phyloP scores from a whole-genome alignment of 2,329 filamentous ascomycete genomes.

The Gnomoniopsis smithogilvyi region DNA sequence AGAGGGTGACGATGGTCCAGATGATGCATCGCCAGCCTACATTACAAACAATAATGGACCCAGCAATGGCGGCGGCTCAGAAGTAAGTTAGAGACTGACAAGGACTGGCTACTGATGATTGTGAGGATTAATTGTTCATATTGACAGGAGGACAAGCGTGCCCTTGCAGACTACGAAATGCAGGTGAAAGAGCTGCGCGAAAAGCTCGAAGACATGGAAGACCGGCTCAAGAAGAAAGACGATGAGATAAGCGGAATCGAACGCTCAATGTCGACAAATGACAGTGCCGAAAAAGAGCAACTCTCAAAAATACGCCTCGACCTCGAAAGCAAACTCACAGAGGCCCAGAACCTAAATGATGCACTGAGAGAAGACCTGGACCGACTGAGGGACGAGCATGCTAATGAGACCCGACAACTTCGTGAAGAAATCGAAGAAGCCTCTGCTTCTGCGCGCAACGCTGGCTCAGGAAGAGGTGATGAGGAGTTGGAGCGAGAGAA shows the following conservation, averaged over 20 bases:
- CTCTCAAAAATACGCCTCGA: slow-evolving; percentile 63
- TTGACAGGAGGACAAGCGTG: slow-evolving; percentile 61
- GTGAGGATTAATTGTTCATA: not conserved
- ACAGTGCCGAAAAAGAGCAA: slow-evolving; percentile 64
- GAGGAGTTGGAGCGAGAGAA: slow-evolving; percentile 65
- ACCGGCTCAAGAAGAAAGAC: slow-evolving; percentile 63
- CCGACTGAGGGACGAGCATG: slow-evolving; percentile 65
- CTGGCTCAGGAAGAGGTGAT: slow-evolving; percentile 32
- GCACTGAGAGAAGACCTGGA: slow-evolving; percentile 78
- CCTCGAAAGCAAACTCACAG: slow-evolving; percentile 70
- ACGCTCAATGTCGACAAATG: slow-evolving; percentile 47
- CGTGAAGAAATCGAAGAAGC: slow-evolving; percentile 60
- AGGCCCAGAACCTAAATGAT: slow-evolving; percentile 75
- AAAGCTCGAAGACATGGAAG: slow-evolving; percentile 71
- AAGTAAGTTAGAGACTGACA: slow-evolving; percentile 29
- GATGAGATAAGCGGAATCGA: slow-evolving; percentile 63
- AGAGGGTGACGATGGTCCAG: slow-evolving; percentile 76
- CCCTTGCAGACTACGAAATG: slow-evolving; percentile 74
- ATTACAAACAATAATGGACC: not conserved
- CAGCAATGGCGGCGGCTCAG: slow-evolving; percentile 24
- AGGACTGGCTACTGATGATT: not conserved
- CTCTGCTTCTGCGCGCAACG: slow-evolving; percentile 31
- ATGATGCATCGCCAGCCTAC: slow-evolving; percentile 61
- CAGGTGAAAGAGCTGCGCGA: slow-evolving; percentile 73
- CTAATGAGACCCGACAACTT: slow-evolving; percentile 59